Evolutionary conservation across 768 basidiomycete genomes (phyloP).

Genomic region (Collybia mongolica): DNA sequence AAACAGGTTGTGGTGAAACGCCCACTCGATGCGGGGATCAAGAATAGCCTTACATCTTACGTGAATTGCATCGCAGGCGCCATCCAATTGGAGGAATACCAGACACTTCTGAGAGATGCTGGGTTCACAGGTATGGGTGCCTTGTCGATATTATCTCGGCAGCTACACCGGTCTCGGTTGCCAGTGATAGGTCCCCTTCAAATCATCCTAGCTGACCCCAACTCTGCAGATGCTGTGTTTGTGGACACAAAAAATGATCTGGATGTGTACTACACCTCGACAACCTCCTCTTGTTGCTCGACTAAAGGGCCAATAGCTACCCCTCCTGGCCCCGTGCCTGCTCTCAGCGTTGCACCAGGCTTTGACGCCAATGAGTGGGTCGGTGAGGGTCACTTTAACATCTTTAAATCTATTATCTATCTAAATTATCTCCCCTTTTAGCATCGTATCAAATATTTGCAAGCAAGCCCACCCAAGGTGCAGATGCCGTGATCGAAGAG

Average conservation of each 20-base stretch:
- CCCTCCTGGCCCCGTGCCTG: too few species aligned
- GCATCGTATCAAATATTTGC: constrained; percentile 50
- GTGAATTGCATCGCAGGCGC: constrained; percentile 49
- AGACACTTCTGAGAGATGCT: constrained; percentile 30
- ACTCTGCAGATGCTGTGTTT: constrained; percentile 35
- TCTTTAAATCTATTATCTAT: background rate
- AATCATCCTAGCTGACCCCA: background rate
- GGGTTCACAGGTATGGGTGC: constrained; percentile 38
- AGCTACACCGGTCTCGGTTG: too few species aligned
- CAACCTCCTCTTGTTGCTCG: too few species aligned
- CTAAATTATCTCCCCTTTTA: constrained; percentile 13
- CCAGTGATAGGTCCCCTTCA: background rate
- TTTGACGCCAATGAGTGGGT: constrained; percentile 45
- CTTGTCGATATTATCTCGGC: too few species aligned
- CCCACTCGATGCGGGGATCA: constrained; percentile 39
- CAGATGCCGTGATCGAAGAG: constrained; percentile 2
- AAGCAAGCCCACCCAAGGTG: constrained; percentile 24
- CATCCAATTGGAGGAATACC: constrained; percentile 36
- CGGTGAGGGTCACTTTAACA: constrained; percentile 26
- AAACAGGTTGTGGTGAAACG: constrained; percentile 46
- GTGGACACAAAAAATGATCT: constrained; percentile 41
- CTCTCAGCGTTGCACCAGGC: constrained; percentile 2
- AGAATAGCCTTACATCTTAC: constrained; percentile 37
- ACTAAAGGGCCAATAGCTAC: too few species aligned
- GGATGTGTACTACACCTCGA: background rate